Evolutionary conservation across 768 basidiomycete genomes (phyloP), one percentile per base, ranked within the genome.

Genomic region (Termitomyces eurrhizus): DNA sequence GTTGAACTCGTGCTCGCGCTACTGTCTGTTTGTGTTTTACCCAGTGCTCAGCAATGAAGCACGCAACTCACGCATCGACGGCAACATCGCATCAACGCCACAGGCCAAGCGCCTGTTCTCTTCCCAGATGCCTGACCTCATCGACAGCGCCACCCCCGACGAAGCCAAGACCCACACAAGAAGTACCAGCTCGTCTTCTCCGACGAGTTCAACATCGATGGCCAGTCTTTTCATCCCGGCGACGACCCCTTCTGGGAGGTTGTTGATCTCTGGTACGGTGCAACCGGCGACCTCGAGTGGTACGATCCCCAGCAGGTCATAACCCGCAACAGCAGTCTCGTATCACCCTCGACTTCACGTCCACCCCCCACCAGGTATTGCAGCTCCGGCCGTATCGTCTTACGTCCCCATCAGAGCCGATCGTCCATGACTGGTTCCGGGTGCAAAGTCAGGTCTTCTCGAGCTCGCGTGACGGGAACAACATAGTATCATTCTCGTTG

Each of bases 1-100:
- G 0, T 88, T 39, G 1, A 87, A 21, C 78, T 97, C 64, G 74
- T 91, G 16, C 26, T 73, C 32, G 83, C 77, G 5, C 73, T 97
- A 60, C 72, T 97, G 57, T 41, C 82, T 97, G 8, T 97, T 96
- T 72, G 84, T 92, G 55, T 84, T 87, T 5, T 95, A 92, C 69
- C 95, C 95, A 3, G 83, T 96, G 36, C 54, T 79, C 50, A 71
- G 71, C 3, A 68, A 78, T 55, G 68, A 72, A 29, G 66, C 69
- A 1, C 69, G 72, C 46, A 79, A 78, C 57, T 52, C 67, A 41
- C 76, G 78, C 6, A 84, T 88, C 57, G 82, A 83, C 56, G 82
- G 87, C 11, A 91, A 89, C 65, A 80, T 85, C 74, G 76, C 35
- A 83, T 89, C 64, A 93, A 93, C 71, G 75, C 72, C 3, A 88